Conservation (phyloP, 371 early-diverging fungal species). For the Circinella minor region DNA sequence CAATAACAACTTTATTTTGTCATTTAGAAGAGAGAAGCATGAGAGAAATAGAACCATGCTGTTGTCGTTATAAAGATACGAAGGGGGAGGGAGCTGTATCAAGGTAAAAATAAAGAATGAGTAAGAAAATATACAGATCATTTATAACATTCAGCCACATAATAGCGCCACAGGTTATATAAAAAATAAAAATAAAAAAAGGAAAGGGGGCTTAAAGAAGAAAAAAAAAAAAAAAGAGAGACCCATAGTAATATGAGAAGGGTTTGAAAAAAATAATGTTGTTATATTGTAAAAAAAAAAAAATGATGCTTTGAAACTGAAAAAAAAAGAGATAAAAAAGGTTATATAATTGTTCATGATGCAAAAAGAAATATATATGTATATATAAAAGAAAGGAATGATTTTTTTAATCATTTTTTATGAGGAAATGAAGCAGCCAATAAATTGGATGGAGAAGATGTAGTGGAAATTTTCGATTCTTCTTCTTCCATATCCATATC, state of each 20-base stretch:
- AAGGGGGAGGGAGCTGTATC: not conserved
- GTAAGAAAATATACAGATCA: slow-evolving; percentile 1
- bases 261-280: no score
- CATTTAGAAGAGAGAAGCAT: no score
- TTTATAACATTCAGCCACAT: not conserved
- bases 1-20: no score
- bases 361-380: not conserved
- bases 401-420: not conserved
- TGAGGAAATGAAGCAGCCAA: slow-evolving; percentile 15
- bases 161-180: not conserved
- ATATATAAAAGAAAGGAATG: not conserved
- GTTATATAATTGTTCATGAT: not conserved
- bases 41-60: no score
- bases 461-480: slow-evolving; percentile 12
- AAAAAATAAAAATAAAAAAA: not conserved
- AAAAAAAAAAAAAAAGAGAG: not conserved
- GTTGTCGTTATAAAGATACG: no score
- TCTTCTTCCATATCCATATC: not conserved
- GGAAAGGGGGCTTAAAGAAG: not conserved
- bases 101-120: not conserved
- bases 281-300: no score
- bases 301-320: not conserved
- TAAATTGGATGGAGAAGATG: slow-evolving; percentile 4
- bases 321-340: not conserved
- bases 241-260: no score